Base-by-base conservation (phyloP, 768 basidiomycete genomes). In the Flagelloscypha sp. region DNA sequence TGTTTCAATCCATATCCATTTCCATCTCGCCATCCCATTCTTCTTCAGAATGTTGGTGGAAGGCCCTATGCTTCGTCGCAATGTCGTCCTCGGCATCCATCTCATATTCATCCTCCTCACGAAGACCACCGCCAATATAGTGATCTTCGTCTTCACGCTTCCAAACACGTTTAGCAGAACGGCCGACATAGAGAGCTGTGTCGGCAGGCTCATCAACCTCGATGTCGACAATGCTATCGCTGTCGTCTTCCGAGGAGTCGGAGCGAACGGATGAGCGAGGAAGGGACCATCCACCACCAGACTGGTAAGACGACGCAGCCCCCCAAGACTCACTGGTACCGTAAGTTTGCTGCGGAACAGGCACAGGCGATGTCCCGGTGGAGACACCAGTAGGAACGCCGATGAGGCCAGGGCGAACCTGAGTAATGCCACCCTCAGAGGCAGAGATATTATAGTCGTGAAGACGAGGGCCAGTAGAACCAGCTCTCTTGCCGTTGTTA, bases 1-100 rank as follows among this genome's bases (percentile, higher is more conserved):
- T n/a, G n/a, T n/a, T n/a, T 63, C 50, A 69, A 57, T 74, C 70
- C 72, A 81, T 73, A 48, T 79, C 76, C 76, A 80, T 79, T 37
- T 80, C 83, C 76, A 84, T 81, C 40, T 76, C 75, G 4, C 72
- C 75, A 33, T 76, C 73, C 76, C 75, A 77, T 39, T 49, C 47
- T 16, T 55, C 47, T 30, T 47, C 36, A 12, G 21, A n/a, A n/a
- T n/a, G n/a, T n/a, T n/a, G n/a, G n/a, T n/a, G n/a, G n/a, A n/a
- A n/a, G n/a, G n/a, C n/a, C n/a, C n/a, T n/a, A n/a, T n/a, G n/a
- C n/a, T n/a, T n/a, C n/a, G n/a, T n/a, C n/a, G n/a, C 38, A 5
- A 34, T 17, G 22, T 38, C 37, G 2, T 25, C 32, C 12, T 39
- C 38, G 11, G 9, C 13, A 27, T 39, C 38, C 7, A 39, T 33